Evolutionary conservation across 495 filamentous ascomycete species (phyloP).

Genomic region (Entonaema liquescens): DNA sequence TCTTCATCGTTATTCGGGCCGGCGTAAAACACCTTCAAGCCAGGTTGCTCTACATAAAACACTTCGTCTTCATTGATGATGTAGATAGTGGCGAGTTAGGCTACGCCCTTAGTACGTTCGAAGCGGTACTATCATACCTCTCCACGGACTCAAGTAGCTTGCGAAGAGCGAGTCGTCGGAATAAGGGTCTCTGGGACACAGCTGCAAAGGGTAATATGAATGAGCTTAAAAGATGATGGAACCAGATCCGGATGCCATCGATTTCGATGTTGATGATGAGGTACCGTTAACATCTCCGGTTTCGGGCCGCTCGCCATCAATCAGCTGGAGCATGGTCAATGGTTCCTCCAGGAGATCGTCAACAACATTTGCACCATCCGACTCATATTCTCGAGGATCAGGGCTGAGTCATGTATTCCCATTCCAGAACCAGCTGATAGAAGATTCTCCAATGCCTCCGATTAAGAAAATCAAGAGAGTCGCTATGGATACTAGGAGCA

Average conservation of each 20-base stretch:
- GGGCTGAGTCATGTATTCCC: conserved; percentile 89
- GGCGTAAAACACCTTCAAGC: conserved; percentile 90
- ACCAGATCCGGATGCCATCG: conserved; percentile 55
- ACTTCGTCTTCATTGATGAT: conserved; percentile 96
- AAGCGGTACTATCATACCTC: conserved; percentile 93
- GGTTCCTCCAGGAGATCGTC: conserved; percentile 56
- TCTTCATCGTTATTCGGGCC: conserved; percentile 92
- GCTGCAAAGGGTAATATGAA: conserved; percentile 75
- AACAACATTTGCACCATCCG: conserved; percentile 53
- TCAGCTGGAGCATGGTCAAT: conserved; percentile 55
- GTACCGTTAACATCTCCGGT: conserved; percentile 47
- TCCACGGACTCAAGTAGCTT: conserved; percentile 81
- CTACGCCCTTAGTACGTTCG: conserved; percentile 95
- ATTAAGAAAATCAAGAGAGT: conserved; percentile 75
- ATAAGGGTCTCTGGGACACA: conserved; percentile 89
- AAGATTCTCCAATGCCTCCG: conserved; percentile 51
- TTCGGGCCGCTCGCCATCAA: conserved; percentile 51
- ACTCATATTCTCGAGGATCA: conserved; percentile 62
- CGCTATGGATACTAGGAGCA: conserved; percentile 84
- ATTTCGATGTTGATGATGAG: conserved; percentile 58
- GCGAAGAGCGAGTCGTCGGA: conserved; percentile 82
- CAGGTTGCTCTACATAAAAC: conserved; percentile 87
- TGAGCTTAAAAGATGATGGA: conserved; percentile 84
- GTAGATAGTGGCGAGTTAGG: conserved; percentile 97
- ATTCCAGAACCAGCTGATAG: conserved; percentile 69